Evolutionary conservation across 352 stramenopile species (phyloP).

Genomic region (Globisporangium mamillatum): DNA sequence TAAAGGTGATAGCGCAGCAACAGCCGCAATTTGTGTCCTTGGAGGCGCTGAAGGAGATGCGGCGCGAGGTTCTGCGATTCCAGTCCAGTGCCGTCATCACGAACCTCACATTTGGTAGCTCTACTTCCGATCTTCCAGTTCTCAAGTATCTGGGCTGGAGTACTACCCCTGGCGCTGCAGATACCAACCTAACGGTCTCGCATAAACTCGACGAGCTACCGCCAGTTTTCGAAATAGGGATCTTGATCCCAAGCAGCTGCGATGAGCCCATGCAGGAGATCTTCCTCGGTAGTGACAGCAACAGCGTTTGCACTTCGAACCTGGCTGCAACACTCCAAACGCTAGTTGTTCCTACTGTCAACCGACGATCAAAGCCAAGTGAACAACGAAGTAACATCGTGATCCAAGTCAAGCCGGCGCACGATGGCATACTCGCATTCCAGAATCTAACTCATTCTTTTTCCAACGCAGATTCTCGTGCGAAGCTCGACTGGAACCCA

Average conservation of each 20-base stretch:
- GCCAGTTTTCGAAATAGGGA: conserved; percentile 17
- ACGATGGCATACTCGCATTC: conserved; percentile 23
- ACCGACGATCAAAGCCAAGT: neutral
- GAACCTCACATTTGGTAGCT: no score
- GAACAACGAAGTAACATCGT: neutral
- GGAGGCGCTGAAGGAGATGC: neutral
- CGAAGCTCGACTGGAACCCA: conserved; percentile 23
- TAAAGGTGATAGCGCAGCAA: neutral
- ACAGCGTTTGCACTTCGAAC: neutral
- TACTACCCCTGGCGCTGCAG: neutral
- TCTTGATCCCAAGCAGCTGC: conserved; percentile 28
- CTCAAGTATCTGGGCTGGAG: neutral
- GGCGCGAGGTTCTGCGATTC: conserved; percentile 8
- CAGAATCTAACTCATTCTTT: conserved; percentile 2
- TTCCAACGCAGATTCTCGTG: neutral
- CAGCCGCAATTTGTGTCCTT: neutral
- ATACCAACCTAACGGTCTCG: neutral
- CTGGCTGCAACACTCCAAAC: conserved; percentile 7
- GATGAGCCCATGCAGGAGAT: conserved; percentile 32
- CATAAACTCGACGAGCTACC: neutral
- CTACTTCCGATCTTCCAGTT: neutral
- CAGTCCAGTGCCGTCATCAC: neutral
- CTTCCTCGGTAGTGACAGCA: conserved; percentile 20
- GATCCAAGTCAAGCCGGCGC: conserved; percentile 19
- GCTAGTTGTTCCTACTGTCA: conserved; percentile 9